These are phyloP conservation scores for Stenocarpella maydis DNA, from an alignment of 2,329 filamentous ascomycete species.

Conservation along the genomic window DNA sequence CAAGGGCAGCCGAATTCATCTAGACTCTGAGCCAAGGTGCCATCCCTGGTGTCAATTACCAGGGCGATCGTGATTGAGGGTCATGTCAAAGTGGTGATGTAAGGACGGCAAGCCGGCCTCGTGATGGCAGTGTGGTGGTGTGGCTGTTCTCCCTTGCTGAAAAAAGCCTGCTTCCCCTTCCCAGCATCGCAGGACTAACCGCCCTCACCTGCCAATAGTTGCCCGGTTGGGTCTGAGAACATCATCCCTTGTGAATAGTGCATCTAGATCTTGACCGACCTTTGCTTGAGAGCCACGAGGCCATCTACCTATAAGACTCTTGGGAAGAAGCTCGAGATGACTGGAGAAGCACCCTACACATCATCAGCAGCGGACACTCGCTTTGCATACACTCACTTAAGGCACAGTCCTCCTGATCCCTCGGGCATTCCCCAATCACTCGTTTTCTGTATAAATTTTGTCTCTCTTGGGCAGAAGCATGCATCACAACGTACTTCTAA, in stretches of 20 bases:
- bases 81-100: conserved; percentile 13
- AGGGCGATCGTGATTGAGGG: conserved; percentile 16
- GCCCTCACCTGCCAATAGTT: conserved; percentile 28
- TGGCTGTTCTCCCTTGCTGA: conserved; percentile 32
- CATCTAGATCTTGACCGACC: conserved; percentile 3
- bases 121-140: conserved; percentile 15
- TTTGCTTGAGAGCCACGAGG: not conserved
- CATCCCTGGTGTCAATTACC: not conserved
- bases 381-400: conserved; percentile 22
- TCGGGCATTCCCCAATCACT: not conserved
- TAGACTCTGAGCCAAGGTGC: not conserved
- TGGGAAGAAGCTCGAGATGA: conserved; percentile 23
- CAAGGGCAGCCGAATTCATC: conserved; percentile 30
- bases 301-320: conserved; percentile 27
- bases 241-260: conserved; percentile 27
- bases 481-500: conserved; percentile 18
- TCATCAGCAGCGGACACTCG: conserved; percentile 24
- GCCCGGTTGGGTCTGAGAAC: conserved; percentile 20
- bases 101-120: conserved; percentile 14
- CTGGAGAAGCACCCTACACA: not conserved
- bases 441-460: not conserved
- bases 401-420: not conserved
- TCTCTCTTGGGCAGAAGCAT: not conserved
- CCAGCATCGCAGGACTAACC: conserved; percentile 7
- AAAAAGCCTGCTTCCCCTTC: conserved; percentile 25